Base-by-base conservation (phyloP, 768 basidiomycete genomes). In the Lentinula lateritia region DNA sequence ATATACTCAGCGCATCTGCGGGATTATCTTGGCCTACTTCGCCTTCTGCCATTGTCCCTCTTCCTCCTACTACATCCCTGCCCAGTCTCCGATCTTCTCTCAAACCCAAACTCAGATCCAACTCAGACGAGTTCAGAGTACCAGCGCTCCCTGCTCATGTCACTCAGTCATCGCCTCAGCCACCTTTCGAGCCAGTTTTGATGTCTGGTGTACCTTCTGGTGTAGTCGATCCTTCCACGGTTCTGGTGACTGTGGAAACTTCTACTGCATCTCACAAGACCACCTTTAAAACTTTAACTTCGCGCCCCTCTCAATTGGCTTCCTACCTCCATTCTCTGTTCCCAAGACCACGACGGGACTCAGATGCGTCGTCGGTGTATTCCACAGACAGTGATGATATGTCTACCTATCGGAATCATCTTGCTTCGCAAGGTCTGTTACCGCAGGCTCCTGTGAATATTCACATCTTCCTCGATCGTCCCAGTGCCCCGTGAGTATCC, bases 391-490 rank as follows among this genome's bases (percentile, higher is more conserved):
- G 82, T 45, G 79, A 81, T 18, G 78, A 81, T 60, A 68, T 88
- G 67, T 79, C 77, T 16, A 76, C 80, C 62, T 87, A 90, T 68
- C 82, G 79, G 43, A 79, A 83, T 34, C 89, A 91, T 65, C 81
- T 90, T 7, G 73, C 81, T 13, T 82, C 86, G 6, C 83, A 84
- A 59, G 87, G 85, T 6, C 73, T 84, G 42, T 68, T 87, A 9
- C 13, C 74, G 0, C 79, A 76, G 28, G 69, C 78, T 2, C 76
- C 82, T 5, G 73, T 74, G 41, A 77, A 72, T 48, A 72, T 92
- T 39, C 88, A 92, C 64, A 66, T 93, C 13, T 94, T 94, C 74
- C 76, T 94, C 23, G 92, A 94, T 69, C 79, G 92, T 28, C 82
- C 92, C 0, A 92, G 91, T 66, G 76, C 85, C 35, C 88, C 92